A percentile compares a stretch with the other conserved stretches of the same genome.
Evolutionary conservation across 176 grass and related monocot genomes (phyloP).

Genomic region (Raddia guianensis): DNA sequence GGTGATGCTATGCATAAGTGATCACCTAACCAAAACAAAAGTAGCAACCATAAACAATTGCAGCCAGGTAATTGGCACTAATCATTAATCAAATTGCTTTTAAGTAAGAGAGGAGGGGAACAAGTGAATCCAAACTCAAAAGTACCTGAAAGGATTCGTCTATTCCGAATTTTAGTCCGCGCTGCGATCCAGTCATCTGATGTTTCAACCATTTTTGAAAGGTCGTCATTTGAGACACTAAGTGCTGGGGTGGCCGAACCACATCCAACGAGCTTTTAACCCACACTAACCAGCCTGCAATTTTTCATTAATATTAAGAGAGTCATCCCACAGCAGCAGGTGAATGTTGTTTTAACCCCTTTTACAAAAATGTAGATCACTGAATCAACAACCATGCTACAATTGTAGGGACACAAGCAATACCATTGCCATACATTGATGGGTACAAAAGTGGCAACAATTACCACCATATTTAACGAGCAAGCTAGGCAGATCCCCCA

Average conservation of each 20-base stretch:
- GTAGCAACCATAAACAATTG: neutral
- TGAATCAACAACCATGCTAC: constrained; percentile 3
- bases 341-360: neutral
- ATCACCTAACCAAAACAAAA: constrained; percentile 18
- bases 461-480: constrained; percentile 39
- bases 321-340: neutral
- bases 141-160: constrained; percentile 85
- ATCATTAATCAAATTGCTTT: neutral
- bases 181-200: constrained; percentile 95
- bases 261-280: constrained; percentile 79
- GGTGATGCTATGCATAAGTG: neutral
- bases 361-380: neutral
- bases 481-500: neutral
- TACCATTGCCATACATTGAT: neutral
- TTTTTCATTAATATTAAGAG: constrained; percentile 32
- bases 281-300: constrained; percentile 70
- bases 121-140: neutral
- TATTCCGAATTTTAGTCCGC: constrained; percentile 84
- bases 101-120: neutral
- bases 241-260: constrained; percentile 74
- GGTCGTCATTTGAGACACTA: constrained; percentile 77
- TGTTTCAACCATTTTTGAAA: constrained; percentile 88
- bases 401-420: constrained; percentile 24
- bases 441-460: constrained; percentile 24
- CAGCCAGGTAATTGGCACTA: neutral